Percentiles rank a stretch among this genome's conserved stretches.
Evolutionary conservation across 176 grass and related monocot species (phyloP).

Genomic region (Guadua angustifolia): DNA sequence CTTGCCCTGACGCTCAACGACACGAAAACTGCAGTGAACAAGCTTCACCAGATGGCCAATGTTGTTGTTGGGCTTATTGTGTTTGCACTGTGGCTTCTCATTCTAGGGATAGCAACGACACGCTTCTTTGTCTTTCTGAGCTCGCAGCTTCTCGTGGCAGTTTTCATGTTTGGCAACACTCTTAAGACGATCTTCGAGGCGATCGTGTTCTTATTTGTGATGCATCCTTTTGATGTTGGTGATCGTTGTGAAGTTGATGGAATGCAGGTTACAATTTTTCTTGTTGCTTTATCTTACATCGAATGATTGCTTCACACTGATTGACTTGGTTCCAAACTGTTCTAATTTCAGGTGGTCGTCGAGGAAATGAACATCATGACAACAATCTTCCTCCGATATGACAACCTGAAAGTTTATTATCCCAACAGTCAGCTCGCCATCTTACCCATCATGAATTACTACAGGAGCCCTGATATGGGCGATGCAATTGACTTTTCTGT

Average conservation of each 20-base stretch:
- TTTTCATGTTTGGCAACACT: slow-evolving; percentile 95
- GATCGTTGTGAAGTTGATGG: slow-evolving; percentile 83
- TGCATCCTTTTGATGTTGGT: slow-evolving; percentile 97
- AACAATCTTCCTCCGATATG: slow-evolving; percentile 90
- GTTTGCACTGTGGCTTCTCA: slow-evolving; percentile 81
- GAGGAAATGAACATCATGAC: slow-evolving; percentile 99
- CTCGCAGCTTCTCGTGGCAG: slow-evolving; percentile 76
- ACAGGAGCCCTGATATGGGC: slow-evolving; percentile 96
- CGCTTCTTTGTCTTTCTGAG: slow-evolving; percentile 81
- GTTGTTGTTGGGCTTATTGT: slow-evolving; percentile 66
- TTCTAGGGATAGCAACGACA: slow-evolving; percentile 74
- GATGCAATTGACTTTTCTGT: slow-evolving; percentile 77
- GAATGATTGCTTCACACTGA: neutral
- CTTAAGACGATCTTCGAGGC: slow-evolving; percentile 88
- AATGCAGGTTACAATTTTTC: slow-evolving; percentile 61
- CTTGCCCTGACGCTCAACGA: slow-evolving; percentile 96
- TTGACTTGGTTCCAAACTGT: slow-evolving; percentile 27
- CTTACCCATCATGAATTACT: slow-evolving; percentile 79
- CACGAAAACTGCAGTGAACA: slow-evolving; percentile 96
- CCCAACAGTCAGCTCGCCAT: slow-evolving; percentile 78
- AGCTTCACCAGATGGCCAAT: slow-evolving; percentile 96
- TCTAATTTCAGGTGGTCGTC: slow-evolving; percentile 67
- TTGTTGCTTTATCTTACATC: neutral
- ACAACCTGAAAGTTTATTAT: slow-evolving; percentile 90
- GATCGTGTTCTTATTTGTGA: slow-evolving; percentile 85